phyloP scores from a whole-genome alignment of 139 green algal genomes.

The Pseudopediastrum boryanum region DNA sequence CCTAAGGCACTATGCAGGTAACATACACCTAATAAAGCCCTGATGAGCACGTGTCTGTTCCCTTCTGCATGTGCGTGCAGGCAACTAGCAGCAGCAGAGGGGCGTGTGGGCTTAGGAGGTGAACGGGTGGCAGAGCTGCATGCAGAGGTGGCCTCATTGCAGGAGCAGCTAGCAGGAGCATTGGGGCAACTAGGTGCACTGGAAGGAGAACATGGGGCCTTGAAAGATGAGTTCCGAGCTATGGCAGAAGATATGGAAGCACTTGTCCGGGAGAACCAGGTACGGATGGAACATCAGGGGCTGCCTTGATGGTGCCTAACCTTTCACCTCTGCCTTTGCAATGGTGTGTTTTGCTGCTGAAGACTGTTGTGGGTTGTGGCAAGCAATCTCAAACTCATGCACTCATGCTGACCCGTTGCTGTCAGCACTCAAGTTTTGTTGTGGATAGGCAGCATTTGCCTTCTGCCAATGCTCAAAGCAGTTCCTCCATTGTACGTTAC shows the following conservation, averaged over 20 bases:
- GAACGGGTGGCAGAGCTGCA: constrained; percentile 34
- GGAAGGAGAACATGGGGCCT: constrained; percentile 37
- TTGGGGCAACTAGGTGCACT: constrained; percentile 32
- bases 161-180: constrained; percentile 41
- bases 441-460: too few species aligned
- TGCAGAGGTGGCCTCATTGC: constrained; percentile 31
- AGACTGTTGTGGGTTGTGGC: too few species aligned
- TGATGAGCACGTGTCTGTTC: neutral
- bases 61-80: constrained; percentile 18
- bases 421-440: too few species aligned
- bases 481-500: too few species aligned
- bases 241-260: constrained; percentile 68
- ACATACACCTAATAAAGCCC: too few species aligned
- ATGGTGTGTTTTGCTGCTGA: too few species aligned
- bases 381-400: too few species aligned
- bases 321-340: neutral
- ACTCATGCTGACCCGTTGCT: too few species aligned
- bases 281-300: too few species aligned
- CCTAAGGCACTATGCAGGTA: too few species aligned
- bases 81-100: constrained; percentile 59
- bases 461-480: too few species aligned
- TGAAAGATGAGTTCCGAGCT: constrained; percentile 59
- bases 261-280: constrained; percentile 76
- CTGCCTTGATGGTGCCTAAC: too few species aligned
- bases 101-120: constrained; percentile 50